Evolutionary conservation across 768 basidiomycete species (phyloP), one percentile per base, ranked within the genome.

Genomic region (Hygrocybe punicea): DNA sequence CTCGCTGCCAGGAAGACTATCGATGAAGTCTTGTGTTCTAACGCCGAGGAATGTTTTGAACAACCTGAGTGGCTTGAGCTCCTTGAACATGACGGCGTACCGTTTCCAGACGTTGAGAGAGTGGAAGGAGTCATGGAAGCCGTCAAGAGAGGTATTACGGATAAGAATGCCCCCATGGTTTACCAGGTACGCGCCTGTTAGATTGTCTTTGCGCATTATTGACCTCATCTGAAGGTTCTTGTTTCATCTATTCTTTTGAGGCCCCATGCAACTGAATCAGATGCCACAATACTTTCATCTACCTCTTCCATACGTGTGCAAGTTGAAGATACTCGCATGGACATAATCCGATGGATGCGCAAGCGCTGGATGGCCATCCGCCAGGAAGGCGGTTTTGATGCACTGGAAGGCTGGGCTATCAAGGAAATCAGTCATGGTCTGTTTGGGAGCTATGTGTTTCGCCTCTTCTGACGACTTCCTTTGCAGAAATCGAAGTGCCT

Each of bases 341-440:
- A 87, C 39, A 69, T 94, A 29, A 66, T 91, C 0, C 74, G 76
- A 42, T 94, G 90, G 81, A 81, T 98, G 55, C 82, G 83, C 7
- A 84, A 85, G 57, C 81, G 89, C 4, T 97, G 92, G 93, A 65
- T 87, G 45, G 79, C 76, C 11, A 81, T 93, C 25, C 79, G 87
- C 11, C 83, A 87, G 49, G 84, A 85, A 51, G 82, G 84, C n/a
- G 91, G 90, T 0, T 96, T 98, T 63, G 86, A 88, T 51, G 67
- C 72, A 4, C 77, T 98, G n/a, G 92, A 96, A 49, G 80, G 79
- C 4, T 97, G 93, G 92, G 85, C 89, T 0, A 68, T 95, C 53
- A 87, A 92, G 67, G 96, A 98, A 66, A 92, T 98, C 39, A 81
- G 84, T 40, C 83, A 89, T 64, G 81, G 92, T 91, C 60, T 63